Base-by-base conservation (phyloP, 768 basidiomycete genomes). In the Pisolithus tinctorius region DNA sequence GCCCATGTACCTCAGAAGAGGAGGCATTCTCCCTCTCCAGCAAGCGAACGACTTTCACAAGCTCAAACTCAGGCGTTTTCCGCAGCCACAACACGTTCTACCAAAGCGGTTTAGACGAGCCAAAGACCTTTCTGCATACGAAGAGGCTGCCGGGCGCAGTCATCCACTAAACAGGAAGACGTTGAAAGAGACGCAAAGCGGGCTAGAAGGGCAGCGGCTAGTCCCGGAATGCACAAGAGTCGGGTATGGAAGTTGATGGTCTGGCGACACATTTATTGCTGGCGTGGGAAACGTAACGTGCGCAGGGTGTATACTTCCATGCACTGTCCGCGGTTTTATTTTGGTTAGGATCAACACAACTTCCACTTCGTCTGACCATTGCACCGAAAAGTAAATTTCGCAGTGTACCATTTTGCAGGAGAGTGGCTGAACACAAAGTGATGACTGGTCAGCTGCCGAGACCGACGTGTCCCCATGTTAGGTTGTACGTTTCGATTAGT, bases 161-260 rank as follows among this genome's bases (percentile, higher is more conserved):
- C 59, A 61, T 3, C 84, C 86, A 13, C 56, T 88, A 54, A 80
- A 73, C 50, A 69, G 85, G 54, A 75, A 71, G 58, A 69, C 73
- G 56, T 57, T 87, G 58, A 88, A 86, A 76, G 69, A 60, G 83
- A 82, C 42, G 77, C 79, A 45, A 88, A 86, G 71, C 71, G 72
- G 57, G 79, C 77, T 36, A 72, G 80, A 59, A 81, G 80, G 62
- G 75, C 77, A 4, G 75, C 73, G 38, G 71, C 71, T 34, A 66
- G 48, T 38, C 51, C 11, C 43, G 36, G 36, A 51, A 49, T 4
- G 49, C 47, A 37, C 53, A 51, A 10, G 29, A 40, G 4, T 47
- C 11, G 14, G 59, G 62, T 5, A 70, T 74, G 73, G 68, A 69
- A 30, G 58, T 71, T 17, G 43, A 45, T 30, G 26, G 30, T 14